Evolutionary conservation across 1,284 basidiomycete genomes (phyloP).

Genomic region (Ganoderma lucidum): DNA sequence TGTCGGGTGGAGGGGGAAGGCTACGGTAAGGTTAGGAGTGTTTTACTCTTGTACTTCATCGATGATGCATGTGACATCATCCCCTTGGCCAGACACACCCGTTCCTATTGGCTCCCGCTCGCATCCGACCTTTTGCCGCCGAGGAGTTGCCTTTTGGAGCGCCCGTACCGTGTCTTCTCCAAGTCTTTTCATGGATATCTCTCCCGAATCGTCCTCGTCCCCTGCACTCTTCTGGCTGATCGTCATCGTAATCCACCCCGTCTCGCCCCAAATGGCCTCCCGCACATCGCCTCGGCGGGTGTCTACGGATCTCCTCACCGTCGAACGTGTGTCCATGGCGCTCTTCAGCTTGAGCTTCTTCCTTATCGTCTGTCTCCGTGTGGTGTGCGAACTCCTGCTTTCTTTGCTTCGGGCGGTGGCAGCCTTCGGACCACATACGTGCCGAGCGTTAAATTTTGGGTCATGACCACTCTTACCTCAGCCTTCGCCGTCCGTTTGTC

Average conservation of each 20-base stretch:
- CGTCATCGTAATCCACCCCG: slow-evolving; percentile 23
- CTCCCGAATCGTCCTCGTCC: slow-evolving; percentile 13
- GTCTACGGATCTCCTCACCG: slow-evolving; percentile 22
- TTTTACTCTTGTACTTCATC: slow-evolving; percentile 31
- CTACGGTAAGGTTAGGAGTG: slow-evolving; percentile 28
- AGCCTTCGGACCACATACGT: not conserved
- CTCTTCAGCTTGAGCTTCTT: slow-evolving; percentile 1
- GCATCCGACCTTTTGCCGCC: slow-evolving; percentile 31
- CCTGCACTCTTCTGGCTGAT: slow-evolving; percentile 24
- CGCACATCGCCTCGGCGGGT: slow-evolving; percentile 19
- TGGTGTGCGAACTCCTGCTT: slow-evolving; percentile 1
- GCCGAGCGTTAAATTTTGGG: not conserved
- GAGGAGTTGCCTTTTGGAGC: slow-evolving; percentile 18
- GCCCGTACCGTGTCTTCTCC: slow-evolving; percentile 1
- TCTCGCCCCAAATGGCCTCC: slow-evolving; percentile 16
- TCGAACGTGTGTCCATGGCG: slow-evolving; percentile 25
- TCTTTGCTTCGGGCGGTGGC: not conserved
- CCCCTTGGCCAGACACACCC: slow-evolving; percentile 15
- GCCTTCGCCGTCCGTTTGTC: not conserved
- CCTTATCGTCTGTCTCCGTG: slow-evolving; percentile 8
- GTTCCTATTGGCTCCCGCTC: slow-evolving; percentile 22
- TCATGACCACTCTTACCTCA: slow-evolving; percentile 1
- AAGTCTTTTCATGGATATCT: slow-evolving; percentile 8
- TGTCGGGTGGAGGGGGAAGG: not conserved
- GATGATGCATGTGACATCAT: slow-evolving; percentile 37